A percentile compares a stretch with the other conserved stretches of the same genome.
phyloP scores from a whole-genome alignment of 2,329 filamentous ascomycete species.

The Alternaria arborescens region DNA sequence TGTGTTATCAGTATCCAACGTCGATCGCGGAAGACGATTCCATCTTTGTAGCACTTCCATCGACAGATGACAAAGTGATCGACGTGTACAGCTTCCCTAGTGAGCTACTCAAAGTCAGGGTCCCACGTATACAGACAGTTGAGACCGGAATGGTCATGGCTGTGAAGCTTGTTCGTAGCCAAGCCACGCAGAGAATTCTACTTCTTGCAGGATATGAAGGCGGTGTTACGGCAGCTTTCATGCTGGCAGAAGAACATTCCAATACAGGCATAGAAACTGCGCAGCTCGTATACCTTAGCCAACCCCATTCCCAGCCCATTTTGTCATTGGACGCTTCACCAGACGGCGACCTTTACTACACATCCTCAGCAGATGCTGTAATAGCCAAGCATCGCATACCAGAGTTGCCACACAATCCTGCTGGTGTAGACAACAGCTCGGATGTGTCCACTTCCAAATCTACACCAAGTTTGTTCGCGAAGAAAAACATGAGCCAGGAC shows the following conservation, averaged over 20 bases:
- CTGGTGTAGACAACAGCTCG: neutral
- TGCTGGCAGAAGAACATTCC: conserved; percentile 54
- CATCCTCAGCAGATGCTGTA: conserved; percentile 82
- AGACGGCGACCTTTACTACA: conserved; percentile 69
- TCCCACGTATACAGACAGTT: conserved; percentile 55
- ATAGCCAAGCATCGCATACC: conserved; percentile 79
- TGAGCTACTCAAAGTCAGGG: conserved; percentile 71
- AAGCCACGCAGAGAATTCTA: conserved; percentile 57
- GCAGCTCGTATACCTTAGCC: conserved; percentile 68
- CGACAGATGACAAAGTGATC: conserved; percentile 63
- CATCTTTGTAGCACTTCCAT: conserved; percentile 78
- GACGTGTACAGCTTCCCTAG: conserved; percentile 86
- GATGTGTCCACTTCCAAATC: conserved; percentile 7
- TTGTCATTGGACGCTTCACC: conserved; percentile 66
- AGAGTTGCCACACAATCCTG: conserved; percentile 14
- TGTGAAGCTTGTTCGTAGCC: conserved; percentile 56
- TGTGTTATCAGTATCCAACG: conserved; percentile 54
- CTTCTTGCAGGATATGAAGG: conserved; percentile 86
- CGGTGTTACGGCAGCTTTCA: conserved; percentile 74
- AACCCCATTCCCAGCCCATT: conserved; percentile 80
- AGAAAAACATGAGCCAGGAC: conserved; percentile 17
- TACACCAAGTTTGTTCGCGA: conserved; percentile 27
- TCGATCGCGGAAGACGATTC: conserved; percentile 25
- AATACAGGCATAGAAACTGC: conserved; percentile 38
- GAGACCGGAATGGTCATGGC: conserved; percentile 87